Conservation (phyloP, 2,329 filamentous ascomycete species). For the Basipetospora chlamydospora region DNA sequence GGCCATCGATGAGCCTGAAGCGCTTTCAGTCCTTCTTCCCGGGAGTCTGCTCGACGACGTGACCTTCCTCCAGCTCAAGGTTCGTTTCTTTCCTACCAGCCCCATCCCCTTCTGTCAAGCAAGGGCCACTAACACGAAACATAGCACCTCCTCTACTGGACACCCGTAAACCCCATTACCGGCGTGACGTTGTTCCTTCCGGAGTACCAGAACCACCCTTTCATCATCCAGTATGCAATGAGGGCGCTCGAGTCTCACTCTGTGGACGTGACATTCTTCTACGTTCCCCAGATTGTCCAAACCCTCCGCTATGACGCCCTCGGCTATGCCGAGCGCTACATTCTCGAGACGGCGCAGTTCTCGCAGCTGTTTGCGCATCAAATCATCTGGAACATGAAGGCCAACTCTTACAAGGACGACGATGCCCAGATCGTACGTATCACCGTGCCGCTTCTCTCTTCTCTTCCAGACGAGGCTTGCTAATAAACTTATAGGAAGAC, state of each 20-base stretch:
- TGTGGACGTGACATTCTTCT: conserved; percentile 97
- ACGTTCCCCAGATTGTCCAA: conserved; percentile 96
- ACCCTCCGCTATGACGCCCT: conserved; percentile 82
- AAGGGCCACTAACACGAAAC: conserved; percentile 16
- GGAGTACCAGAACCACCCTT: conserved; percentile 79
- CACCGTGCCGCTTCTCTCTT: background rate
- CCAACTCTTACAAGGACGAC: conserved; percentile 95
- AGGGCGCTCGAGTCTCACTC: conserved; percentile 84
- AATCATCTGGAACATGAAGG: conserved; percentile 99
- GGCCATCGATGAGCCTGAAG: conserved; percentile 67
- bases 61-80: conserved; percentile 64
- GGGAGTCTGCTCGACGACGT: conserved; percentile 64
- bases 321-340: conserved; percentile 92
- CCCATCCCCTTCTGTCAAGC: no score
- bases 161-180: conserved; percentile 80
- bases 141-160: conserved; percentile 84
- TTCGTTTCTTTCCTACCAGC: conserved; percentile 20
- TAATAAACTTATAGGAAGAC: conserved; percentile 47
- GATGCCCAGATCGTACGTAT: conserved; percentile 63
- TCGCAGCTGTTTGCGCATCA: conserved; percentile 98
- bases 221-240: conserved; percentile 93
- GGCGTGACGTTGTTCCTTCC: conserved; percentile 90
- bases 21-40: conserved; percentile 69
- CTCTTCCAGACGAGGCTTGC: conserved; percentile 3
- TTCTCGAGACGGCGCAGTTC: conserved; percentile 89